Percentiles rank a stretch among this genome's conserved stretches.
phyloP scores from a whole-genome alignment of 768 basidiomycete species.

The Dioszegia aurantiaca region DNA sequence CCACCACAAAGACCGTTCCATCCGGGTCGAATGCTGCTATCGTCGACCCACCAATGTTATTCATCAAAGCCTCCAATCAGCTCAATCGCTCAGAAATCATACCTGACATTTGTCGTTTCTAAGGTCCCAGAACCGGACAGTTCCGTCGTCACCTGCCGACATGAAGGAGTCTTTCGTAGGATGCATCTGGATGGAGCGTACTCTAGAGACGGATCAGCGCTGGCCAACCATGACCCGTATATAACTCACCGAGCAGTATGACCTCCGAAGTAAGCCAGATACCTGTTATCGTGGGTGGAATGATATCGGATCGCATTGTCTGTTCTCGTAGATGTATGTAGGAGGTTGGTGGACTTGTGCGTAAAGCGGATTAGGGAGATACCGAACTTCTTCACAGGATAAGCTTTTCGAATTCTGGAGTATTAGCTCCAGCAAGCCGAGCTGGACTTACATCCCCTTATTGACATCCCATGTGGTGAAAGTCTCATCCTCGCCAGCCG shows the following conservation, averaged over 20 bases:
- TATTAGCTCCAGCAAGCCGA: conserved; percentile 21
- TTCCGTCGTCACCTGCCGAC: conserved; percentile 89
- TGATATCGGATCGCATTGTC: conserved; percentile 90
- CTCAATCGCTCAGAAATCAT: conserved; percentile 15
- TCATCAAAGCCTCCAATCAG: conserved; percentile 38
- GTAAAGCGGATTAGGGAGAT: conserved; percentile 92
- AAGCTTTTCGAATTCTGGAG: conserved; percentile 47
- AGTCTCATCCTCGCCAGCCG: conserved; percentile 85
- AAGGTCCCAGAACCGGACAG: conserved; percentile 94
- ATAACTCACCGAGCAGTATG: conserved; percentile 66
- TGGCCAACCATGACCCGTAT: too few relatives aligned
- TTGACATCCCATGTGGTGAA: conserved; percentile 85
- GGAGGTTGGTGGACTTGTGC: conserved; percentile 76
- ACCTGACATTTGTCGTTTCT: conserved; percentile 69
- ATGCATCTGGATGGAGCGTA: conserved; percentile 84
- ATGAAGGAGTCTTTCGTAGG: conserved; percentile 94
- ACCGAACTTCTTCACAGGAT: conserved; percentile 86
- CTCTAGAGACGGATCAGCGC: conserved; percentile 53
- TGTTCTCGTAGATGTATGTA: conserved; percentile 91
- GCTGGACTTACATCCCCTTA: conserved; percentile 80
- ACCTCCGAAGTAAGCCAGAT: conserved; percentile 90
- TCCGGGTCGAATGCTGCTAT: conserved; percentile 44
- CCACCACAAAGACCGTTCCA: conserved; percentile 45
- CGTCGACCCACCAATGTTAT: conserved; percentile 45
- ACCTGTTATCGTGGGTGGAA: conserved; percentile 93